Percentiles rank a stretch among this genome's conserved stretches.
Evolutionary conservation across 805 yeast species (phyloP).

Genomic region (Trichomonascus vanleenenianus): DNA sequence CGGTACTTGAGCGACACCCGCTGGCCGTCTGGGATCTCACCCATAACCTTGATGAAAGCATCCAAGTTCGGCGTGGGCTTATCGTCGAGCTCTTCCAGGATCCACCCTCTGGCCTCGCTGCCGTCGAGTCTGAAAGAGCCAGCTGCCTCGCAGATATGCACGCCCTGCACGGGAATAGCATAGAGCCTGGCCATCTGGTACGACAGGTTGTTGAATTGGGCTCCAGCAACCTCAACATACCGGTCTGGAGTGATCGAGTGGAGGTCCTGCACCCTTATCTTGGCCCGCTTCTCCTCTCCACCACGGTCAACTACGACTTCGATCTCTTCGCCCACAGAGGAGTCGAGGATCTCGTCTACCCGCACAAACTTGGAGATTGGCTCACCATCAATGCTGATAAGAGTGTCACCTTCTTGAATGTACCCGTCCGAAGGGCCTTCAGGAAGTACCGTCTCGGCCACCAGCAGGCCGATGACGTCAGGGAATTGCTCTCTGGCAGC

Average conservation of each 20-base stretch:
- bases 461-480: slow-evolving; percentile 67
- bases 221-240: slow-evolving; percentile 78
- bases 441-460: slow-evolving; percentile 74
- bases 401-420: slow-evolving; percentile 78
- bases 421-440: slow-evolving; percentile 73
- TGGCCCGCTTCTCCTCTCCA: slow-evolving; percentile 47
- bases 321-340: slow-evolving; percentile 51
- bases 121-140: slow-evolving; percentile 52
- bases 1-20: slow-evolving; percentile 65
- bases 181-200: slow-evolving; percentile 84
- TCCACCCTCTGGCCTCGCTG: slow-evolving; percentile 64
- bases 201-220: slow-evolving; percentile 74
- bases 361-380: slow-evolving; percentile 62
- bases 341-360: slow-evolving; percentile 79
- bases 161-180: slow-evolving; percentile 80
- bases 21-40: slow-evolving; percentile 63
- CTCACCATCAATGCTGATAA: slow-evolving; percentile 62
- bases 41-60: slow-evolving; percentile 70
- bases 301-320: slow-evolving; percentile 64
- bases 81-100: slow-evolving; percentile 71
- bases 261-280: slow-evolving; percentile 59
- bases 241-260: slow-evolving; percentile 78
- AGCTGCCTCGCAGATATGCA: slow-evolving; percentile 66
- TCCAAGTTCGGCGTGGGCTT: slow-evolving; percentile 67
- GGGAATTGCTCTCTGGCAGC: slow-evolving; percentile 64